Evolutionary conservation across 805 yeast genomes (phyloP), one percentile per base, ranked within the genome.

Genomic region (Diddensiella transvaalensis): DNA sequence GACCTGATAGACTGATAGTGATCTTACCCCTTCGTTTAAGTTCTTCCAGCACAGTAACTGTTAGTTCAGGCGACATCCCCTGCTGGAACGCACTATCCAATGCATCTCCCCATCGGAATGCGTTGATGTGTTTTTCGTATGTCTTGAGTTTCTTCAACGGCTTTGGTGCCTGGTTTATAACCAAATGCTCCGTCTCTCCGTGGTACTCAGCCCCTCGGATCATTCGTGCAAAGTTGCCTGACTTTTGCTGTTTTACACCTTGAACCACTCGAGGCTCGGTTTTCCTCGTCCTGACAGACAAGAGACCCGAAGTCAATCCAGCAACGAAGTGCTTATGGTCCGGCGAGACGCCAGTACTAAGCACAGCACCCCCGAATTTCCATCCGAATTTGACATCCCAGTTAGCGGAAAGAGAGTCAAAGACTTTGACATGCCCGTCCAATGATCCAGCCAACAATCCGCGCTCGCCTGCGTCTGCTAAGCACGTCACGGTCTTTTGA

Each of bases 391-490:
- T 87, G 52, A 91, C 96, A 52, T 84, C 85, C 87, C 91, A 90
- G 17, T 48, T 46, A 22, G 67, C 59, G 11, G 83, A 77, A 22
- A 77, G 69, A 33, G 87, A 79, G 66, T 90, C 97, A 64, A 91
- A 87, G 40, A 90, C 90, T 67, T 93, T 93, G 51, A 93, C 96
- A 67, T 93, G 99, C 18, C 99, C 99, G 68, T 93, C 99, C 49
- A 93, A 73, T 0, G 97, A 89, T 15, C 98, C 97, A 2, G 96
- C 97, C 24, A 93, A 70, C 40, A 93, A 71, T n/a, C 93, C 91
- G 44, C 80, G 71, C 53, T 80, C 87, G 24, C 83, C 85, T 6
- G 91, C 83, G 56, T 77, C 70, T 45, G 85, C 82, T 53, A 90
- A 71, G 52, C 90, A 82, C 13, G 97, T 90, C 36, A 91, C 96